Base-by-base conservation (phyloP, 2,329 filamentous ascomycete species). In the Rosellinia necatrix region DNA sequence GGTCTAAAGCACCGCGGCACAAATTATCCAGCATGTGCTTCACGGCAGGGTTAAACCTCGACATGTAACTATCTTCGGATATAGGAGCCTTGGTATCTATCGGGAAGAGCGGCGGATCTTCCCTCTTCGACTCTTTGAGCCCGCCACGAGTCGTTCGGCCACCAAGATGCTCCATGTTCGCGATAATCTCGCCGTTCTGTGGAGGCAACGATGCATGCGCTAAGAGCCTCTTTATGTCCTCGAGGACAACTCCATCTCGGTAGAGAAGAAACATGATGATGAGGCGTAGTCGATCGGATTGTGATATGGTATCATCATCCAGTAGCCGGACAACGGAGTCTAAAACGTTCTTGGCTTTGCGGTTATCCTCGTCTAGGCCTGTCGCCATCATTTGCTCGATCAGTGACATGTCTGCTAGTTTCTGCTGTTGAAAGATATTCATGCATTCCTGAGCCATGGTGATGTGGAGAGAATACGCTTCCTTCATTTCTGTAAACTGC, bases 401-500 rank as follows among this genome's bases (percentile, higher is more conserved):
- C 0, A 89, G 88, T 10, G 92, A 92, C 55, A 97, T 80, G 68
- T 99, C 94, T 6, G 89, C 82, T 6, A 99, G 80, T 69, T 96
- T 96, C 70, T 88, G 84, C 49, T 85, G 78, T 70, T 96, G 87
- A 67, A 99, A 99, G 32, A 90, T 84, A 65, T 91, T 91, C 92
- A 97, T 97, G 71, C 92, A 96, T 71, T 96, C 92, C 71, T 97
- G 90, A 1, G 94, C 94, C 93, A 99, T 97, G 64, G 87, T 93
- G 37, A 99, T 79, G 74, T 99, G 94, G 50, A 99, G 78, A 0
- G 92, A 94, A 72, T 97, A 99, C 1, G 91, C 88, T 70, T 96
- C 91, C 72, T 97, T 97, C 80, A 94, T 91, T 73, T 96, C 89
- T 68, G 96, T 91, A 68, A 97, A 99, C 69, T 97, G 91, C 10